Conservation (phyloP, 148 eudicot genomes). For the Cornus controversa region DNA sequence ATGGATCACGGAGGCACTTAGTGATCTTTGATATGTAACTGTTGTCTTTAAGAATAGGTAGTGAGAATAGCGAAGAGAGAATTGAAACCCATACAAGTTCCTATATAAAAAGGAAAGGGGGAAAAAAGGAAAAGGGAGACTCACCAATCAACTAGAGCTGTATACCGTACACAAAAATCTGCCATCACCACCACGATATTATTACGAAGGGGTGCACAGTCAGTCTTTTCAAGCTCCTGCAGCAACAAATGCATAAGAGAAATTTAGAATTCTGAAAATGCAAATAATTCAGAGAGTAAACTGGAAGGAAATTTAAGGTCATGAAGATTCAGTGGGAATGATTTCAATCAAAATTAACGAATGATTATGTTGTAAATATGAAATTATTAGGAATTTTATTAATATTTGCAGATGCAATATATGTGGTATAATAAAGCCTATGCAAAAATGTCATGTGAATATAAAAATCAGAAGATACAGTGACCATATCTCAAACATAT, state of each 20-base stretch:
- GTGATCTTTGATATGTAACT: constrained; percentile 90
- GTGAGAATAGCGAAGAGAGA: constrained; percentile 10
- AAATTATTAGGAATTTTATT: too few species aligned
- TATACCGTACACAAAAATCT: constrained; percentile 93
- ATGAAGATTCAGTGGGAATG: too few species aligned
- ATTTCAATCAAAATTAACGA: too few species aligned
- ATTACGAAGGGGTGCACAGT: constrained; percentile 82
- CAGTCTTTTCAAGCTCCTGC: constrained; percentile 96
- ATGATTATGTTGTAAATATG: too few species aligned
- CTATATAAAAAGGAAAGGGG: neutral
- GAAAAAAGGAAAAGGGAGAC: constrained; percentile 10
- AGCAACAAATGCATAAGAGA: constrained; percentile 10
- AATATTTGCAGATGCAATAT: neutral
- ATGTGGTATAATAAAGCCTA: neutral
- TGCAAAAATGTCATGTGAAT: neutral
- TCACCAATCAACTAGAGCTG: constrained; percentile 95
- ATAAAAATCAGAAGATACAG: neutral
- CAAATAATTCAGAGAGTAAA: too few species aligned
- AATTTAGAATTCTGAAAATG: too few species aligned
- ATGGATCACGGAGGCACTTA: constrained; percentile 90
- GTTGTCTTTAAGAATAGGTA: constrained; percentile 25
- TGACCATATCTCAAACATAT: neutral
- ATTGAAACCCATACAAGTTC: neutral
- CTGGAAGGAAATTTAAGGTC: too few species aligned
- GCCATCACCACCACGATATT: constrained; percentile 87